These are phyloP conservation scores for Neurospora cerealis DNA, from an alignment of 495 filamentous ascomycete genomes.

Conservation along the genomic window DNA sequence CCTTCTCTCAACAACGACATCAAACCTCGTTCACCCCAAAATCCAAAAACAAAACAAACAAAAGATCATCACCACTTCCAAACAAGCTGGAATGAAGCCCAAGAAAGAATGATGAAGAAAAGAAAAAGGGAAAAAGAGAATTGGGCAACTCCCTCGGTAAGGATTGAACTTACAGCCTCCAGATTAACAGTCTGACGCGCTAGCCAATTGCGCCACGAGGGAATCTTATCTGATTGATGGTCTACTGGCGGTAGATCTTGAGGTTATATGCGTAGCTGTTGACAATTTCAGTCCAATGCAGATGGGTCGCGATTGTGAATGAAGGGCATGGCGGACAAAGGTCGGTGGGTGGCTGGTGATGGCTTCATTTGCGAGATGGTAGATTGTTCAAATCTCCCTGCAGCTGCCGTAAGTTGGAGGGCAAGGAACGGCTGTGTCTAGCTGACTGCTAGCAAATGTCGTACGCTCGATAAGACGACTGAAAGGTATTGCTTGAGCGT, in stretches of 20 bases:
- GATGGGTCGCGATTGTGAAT: neutral
- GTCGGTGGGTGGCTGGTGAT: neutral
- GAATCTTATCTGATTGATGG: neutral
- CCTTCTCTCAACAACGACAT: too few relatives aligned
- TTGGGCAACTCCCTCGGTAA: neutral
- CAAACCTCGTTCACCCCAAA: too few relatives aligned
- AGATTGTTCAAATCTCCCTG: neutral
- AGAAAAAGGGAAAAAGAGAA: neutral
- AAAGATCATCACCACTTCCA: neutral
- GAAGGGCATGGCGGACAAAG: neutral
- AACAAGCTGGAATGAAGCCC: neutral
- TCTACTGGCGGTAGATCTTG: neutral
- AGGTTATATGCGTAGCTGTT: neutral
- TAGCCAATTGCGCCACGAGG: neutral
- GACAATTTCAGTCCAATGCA: neutral
- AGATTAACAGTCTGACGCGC: neutral
- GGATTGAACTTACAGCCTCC: neutral
- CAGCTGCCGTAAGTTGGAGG: neutral
- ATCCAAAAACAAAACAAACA: too few relatives aligned
- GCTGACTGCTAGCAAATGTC: neutral
- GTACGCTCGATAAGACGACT: neutral
- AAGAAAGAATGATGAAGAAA: neutral
- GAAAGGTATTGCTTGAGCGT: neutral
- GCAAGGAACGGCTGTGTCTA: neutral
- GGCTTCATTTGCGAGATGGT: neutral